phyloP scores from a whole-genome alignment of 106 monocot genomes.

The Dendrobium chrysotoxum region DNA sequence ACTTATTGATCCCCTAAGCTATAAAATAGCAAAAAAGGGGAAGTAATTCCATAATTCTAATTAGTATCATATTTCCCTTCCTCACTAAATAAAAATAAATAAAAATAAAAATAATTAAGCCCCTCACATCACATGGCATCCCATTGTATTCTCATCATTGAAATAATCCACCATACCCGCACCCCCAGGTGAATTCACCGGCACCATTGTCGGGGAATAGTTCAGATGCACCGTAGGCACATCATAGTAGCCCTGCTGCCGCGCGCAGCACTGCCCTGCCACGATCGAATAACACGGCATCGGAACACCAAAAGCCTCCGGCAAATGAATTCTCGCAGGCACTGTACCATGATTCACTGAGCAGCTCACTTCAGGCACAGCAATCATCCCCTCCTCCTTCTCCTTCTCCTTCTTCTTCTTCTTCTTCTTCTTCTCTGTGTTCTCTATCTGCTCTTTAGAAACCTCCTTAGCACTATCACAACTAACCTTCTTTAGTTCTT shows the following conservation, averaged over 20 bases:
- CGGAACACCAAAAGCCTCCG: neutral
- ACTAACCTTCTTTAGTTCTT: constrained; percentile 6
- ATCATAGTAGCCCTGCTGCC: neutral
- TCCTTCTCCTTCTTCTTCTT: neutral
- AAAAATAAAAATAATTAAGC: neutral
- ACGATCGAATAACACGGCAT: neutral
- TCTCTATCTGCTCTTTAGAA: neutral
- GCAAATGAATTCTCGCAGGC: neutral
- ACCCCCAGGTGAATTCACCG: constrained; percentile 10
- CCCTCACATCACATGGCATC: constrained; percentile 68
- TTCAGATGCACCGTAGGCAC: neutral
- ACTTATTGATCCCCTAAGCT: too few relatives aligned
- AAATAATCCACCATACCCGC: constrained; percentile 56
- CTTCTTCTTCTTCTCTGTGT: neutral
- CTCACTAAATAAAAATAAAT: neutral
- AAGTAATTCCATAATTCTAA: too few relatives aligned
- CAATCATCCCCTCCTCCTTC: neutral
- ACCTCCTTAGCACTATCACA: neutral
- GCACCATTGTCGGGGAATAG: neutral
- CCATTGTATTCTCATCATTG: constrained; percentile 78
- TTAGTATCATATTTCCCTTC: neutral
- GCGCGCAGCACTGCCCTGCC: neutral
- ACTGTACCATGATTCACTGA: constrained; percentile 6
- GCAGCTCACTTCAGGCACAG: neutral
- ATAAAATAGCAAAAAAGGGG: too few relatives aligned